Percentiles rank a stretch among this genome's conserved stretches.
Conservation (phyloP, 2,329 filamentous ascomycete genomes). For the Cytospora paraplurivora region DNA sequence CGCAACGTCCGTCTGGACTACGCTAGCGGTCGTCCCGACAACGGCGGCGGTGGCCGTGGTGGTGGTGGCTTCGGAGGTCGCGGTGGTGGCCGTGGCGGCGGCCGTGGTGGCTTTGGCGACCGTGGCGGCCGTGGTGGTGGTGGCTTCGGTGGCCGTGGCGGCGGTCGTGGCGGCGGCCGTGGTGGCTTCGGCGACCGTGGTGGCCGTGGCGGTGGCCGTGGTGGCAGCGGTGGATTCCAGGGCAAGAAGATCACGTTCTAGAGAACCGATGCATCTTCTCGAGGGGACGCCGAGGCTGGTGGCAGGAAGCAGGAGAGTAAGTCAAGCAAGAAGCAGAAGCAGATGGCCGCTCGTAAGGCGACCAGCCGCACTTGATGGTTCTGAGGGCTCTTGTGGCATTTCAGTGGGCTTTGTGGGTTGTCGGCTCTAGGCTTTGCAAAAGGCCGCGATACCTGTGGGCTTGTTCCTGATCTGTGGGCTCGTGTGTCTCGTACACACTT, state of each 20-base stretch:
- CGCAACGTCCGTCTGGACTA: conserved; percentile 83
- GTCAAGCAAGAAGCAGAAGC: conserved; percentile 54
- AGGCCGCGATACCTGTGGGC: conserved; percentile 57
- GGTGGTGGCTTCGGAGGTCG: conserved; percentile 47
- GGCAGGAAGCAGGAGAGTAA: conserved; percentile 2
- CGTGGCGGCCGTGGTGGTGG: conserved; percentile 48
- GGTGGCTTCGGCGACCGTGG: conserved; percentile 48
- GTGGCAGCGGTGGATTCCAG: conserved; percentile 60
- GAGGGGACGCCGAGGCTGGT: conserved; percentile 3
- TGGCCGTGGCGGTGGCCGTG: conserved; percentile 41
- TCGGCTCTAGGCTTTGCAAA: conserved; percentile 52
- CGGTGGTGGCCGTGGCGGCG: conserved; percentile 54
- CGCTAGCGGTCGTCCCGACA: conserved; percentile 60
- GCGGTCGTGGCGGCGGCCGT: conserved; percentile 46
- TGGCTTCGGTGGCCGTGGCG: conserved; percentile 54
- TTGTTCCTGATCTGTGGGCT: conserved; percentile 42
- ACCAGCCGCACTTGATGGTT: conserved; percentile 43
- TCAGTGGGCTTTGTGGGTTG: conserved; percentile 59
- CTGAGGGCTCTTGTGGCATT: conserved; percentile 51
- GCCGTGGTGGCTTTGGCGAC: conserved; percentile 46
- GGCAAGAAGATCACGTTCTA: conserved; percentile 80
- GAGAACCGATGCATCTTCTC: conserved; percentile 29
- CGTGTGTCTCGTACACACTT: conserved; percentile 28
- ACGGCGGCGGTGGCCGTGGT: conserved; percentile 54
- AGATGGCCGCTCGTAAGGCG: conserved; percentile 65